Conservation (phyloP, 2,329 filamentous ascomycete species). For the Pestalotiopsis sp. region DNA sequence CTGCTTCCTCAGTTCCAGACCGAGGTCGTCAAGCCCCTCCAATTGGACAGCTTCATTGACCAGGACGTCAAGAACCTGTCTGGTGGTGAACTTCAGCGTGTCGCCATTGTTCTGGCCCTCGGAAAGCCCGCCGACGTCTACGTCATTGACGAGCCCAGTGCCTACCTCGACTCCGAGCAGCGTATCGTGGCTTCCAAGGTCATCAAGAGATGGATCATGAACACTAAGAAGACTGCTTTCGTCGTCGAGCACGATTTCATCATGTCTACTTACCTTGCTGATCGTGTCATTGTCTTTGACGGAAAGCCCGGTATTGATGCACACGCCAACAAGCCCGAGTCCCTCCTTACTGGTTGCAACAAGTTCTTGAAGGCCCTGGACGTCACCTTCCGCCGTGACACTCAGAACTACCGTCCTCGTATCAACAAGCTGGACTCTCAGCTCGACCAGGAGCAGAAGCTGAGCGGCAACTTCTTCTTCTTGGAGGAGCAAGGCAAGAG, state of each 20-base stretch:
- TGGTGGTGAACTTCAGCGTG: conserved; percentile 98
- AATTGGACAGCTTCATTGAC: conserved; percentile 98
- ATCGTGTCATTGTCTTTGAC: conserved; percentile 98
- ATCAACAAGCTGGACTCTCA: conserved; percentile 98
- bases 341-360: conserved; percentile 94
- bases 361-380: conserved; percentile 94
- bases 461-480: conserved; percentile 75
- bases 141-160: conserved; percentile 89
- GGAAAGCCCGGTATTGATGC: conserved; percentile 87
- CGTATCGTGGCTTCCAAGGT: conserved; percentile 96
- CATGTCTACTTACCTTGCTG: conserved; percentile 69
- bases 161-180: conserved; percentile 96
- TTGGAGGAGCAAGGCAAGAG: not conserved
- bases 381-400: conserved; percentile 97
- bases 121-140: conserved; percentile 97
- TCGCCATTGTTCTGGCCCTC: conserved; percentile 95
- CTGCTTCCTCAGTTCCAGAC: conserved; percentile 98
- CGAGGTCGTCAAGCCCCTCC: conserved; percentile 98
- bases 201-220: conserved; percentile 99
- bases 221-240: conserved; percentile 99
- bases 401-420: conserved; percentile 91
- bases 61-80: conserved; percentile 99
- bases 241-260: conserved; percentile 88
- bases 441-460: conserved; percentile 97
- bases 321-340: conserved; percentile 88